These are phyloP conservation scores for Skeletonema grethae DNA, from an alignment of 108 stramenopile species.

Conservation along the genomic window DNA sequence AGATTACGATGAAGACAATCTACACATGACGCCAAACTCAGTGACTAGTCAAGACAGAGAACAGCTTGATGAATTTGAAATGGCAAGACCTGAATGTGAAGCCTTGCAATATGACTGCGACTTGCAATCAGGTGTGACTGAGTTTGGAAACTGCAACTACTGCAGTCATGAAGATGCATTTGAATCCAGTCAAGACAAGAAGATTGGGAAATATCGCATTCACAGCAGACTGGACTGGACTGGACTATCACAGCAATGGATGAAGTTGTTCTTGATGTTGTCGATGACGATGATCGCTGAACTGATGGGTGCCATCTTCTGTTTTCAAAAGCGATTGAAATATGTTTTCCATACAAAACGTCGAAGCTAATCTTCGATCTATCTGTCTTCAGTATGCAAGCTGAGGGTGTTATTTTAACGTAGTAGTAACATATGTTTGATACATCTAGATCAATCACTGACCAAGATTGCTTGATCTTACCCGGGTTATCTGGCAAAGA, in stretches of 20 bases:
- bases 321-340: no score
- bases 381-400: neutral
- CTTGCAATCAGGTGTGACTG: neutral
- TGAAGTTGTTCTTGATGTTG: slow-evolving; percentile 16
- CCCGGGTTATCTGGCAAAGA: neutral
- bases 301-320: neutral
- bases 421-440: neutral
- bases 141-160: neutral
- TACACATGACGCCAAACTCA: slow-evolving; percentile 38
- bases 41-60: slow-evolving; percentile 31
- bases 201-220: slow-evolving; percentile 31
- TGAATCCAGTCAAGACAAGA: neutral
- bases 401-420: neutral
- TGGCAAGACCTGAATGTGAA: slow-evolving; percentile 18
- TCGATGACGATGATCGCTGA: slow-evolving; percentile 8
- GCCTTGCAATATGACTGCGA: neutral
- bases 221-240: neutral
- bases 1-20: slow-evolving; percentile 25
- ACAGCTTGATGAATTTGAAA: slow-evolving; percentile 25
- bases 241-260: neutral
- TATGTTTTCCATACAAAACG: no score
- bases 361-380: no score
- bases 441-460: slow-evolving; percentile 1
- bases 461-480: neutral
- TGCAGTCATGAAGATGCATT: neutral